phyloP scores from a whole-genome alignment of 805 yeast genomes.

The Schwanniomyces vanrijiae region DNA sequence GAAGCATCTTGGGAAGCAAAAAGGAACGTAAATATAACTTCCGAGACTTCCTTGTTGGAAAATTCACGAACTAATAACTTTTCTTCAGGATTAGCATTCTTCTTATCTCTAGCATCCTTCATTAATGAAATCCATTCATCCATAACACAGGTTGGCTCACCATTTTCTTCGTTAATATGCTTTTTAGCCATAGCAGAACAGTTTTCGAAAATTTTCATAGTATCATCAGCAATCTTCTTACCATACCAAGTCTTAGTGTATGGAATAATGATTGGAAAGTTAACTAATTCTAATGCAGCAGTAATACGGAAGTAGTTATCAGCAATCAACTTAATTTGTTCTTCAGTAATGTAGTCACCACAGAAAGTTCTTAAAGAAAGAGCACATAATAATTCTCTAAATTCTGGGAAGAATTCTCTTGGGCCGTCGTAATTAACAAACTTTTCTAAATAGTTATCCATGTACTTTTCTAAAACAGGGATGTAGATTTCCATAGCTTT shows the following conservation, averaged over 20 bases:
- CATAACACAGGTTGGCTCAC: slow-evolving; percentile 83
- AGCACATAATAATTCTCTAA: slow-evolving; percentile 96
- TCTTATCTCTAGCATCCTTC: slow-evolving; percentile 65
- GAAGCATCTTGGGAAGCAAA: slow-evolving; percentile 99
- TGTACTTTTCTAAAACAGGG: slow-evolving; percentile 80
- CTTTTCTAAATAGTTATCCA: slow-evolving; percentile 75
- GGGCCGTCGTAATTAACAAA: slow-evolving; percentile 69
- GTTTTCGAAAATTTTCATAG: slow-evolving; percentile 85
- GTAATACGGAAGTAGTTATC: slow-evolving; percentile 92
- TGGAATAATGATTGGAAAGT: slow-evolving; percentile 95
- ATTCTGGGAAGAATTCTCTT: slow-evolving; percentile 81
- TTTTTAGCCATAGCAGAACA: slow-evolving; percentile 89
- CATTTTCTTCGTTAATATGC: slow-evolving; percentile 69
- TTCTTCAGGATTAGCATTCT: slow-evolving; percentile 50
- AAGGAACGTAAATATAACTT: slow-evolving; percentile 92
- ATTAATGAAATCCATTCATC: slow-evolving; percentile 92
- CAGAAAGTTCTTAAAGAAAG: slow-evolving; percentile 90
- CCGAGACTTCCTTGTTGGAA: slow-evolving; percentile 88
- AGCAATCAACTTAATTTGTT: slow-evolving; percentile 82
- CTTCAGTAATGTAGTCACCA: slow-evolving; percentile 91
- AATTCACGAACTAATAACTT: slow-evolving; percentile 75
- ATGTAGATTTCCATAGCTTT: slow-evolving; percentile 80
- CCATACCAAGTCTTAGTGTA: slow-evolving; percentile 99
- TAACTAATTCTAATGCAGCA: slow-evolving; percentile 94
- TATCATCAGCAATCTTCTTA: slow-evolving; percentile 85